Evolutionary conservation across 768 basidiomycete genomes (phyloP).

Genomic region (Cubamyces lactineus): DNA sequence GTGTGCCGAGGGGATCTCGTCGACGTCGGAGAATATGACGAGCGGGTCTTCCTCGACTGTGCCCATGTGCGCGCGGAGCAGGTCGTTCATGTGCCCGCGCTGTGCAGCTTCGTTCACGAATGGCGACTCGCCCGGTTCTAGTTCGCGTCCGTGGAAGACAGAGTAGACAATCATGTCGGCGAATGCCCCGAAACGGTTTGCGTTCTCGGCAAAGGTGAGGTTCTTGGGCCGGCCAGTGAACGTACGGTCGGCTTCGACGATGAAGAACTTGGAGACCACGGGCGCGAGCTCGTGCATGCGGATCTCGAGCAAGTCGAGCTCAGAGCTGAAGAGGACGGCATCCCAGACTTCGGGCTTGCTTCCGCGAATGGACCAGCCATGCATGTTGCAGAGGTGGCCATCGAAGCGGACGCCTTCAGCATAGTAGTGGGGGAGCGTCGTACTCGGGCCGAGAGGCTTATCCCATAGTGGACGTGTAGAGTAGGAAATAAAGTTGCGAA

Average conservation of each 20-base stretch:
- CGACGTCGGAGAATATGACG: slow-evolving; percentile 64
- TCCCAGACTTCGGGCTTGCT: slow-evolving; percentile 46
- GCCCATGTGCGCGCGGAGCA: slow-evolving; percentile 46
- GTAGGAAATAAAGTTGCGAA: slow-evolving; percentile 56
- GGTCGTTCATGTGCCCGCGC: slow-evolving; percentile 51
- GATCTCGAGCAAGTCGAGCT: slow-evolving; percentile 65
- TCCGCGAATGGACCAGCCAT: slow-evolving; percentile 54
- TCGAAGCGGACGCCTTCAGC: slow-evolving; percentile 54
- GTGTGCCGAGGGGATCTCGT: slow-evolving; percentile 60
- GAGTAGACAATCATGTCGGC: slow-evolving; percentile 55
- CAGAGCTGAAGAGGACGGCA: slow-evolving; percentile 63
- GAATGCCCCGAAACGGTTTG: slow-evolving; percentile 51
- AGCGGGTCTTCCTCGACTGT: slow-evolving; percentile 41
- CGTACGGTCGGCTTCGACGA: slow-evolving; percentile 61
- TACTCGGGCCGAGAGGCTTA: slow-evolving; percentile 47
- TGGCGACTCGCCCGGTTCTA: slow-evolving; percentile 46
- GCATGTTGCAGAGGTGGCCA: slow-evolving; percentile 49
- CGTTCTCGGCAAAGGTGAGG: slow-evolving; percentile 51
- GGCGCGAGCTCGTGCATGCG: slow-evolving; percentile 62
- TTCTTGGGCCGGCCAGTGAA: slow-evolving; percentile 64
- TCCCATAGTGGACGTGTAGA: slow-evolving; percentile 67
- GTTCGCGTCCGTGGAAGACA: slow-evolving; percentile 51
- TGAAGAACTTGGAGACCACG: slow-evolving; percentile 61
- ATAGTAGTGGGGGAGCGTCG: slow-evolving; percentile 58
- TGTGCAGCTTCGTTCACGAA: slow-evolving; percentile 55